phyloP scores from a whole-genome alignment of 2,329 filamentous ascomycete species.

The Nannizziopsis barbatae region DNA sequence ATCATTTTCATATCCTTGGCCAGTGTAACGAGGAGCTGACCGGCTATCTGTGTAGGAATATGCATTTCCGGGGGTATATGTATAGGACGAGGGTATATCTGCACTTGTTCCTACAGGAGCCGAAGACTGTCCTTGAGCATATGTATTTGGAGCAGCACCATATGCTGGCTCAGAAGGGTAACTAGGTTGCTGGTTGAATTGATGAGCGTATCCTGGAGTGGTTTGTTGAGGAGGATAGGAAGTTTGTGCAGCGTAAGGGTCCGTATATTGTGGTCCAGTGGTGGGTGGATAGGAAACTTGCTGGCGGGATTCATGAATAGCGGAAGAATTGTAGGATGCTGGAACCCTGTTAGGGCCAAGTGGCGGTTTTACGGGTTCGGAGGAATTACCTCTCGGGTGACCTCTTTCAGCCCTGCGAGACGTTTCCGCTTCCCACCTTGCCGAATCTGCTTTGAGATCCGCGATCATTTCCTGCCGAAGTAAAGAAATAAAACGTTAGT shows the following conservation, averaged over 20 bases:
- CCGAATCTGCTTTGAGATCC: conserved; percentile 44
- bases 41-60: conserved; percentile 23
- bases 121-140: conserved; percentile 20
- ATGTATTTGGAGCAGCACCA: conserved; percentile 9
- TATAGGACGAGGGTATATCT: conserved; percentile 32
- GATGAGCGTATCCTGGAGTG: conserved; percentile 25
- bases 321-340: conserved; percentile 28
- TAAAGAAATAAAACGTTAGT: background rate
- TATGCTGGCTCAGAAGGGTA: conserved; percentile 19
- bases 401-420: conserved; percentile 32
- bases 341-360: conserved; percentile 30
- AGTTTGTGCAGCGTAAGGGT: conserved; percentile 22
- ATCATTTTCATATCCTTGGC: conserved; percentile 31
- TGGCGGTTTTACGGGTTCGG: conserved; percentile 28
- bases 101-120: conserved; percentile 30
- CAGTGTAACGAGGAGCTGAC: conserved; percentile 34
- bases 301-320: conserved; percentile 31
- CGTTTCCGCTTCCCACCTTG: conserved; percentile 40
- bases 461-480: conserved; percentile 42
- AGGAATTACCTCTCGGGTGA: conserved; percentile 34
- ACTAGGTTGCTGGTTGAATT: conserved; percentile 26
- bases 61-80: conserved; percentile 28
- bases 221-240: conserved; percentile 27
- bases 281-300: conserved; percentile 17
- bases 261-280: conserved; percentile 5